These are phyloP conservation scores for Byssoonygena ceratinophila DNA, from an alignment of 2,329 filamentous ascomycete genomes.

Conservation along the genomic window DNA sequence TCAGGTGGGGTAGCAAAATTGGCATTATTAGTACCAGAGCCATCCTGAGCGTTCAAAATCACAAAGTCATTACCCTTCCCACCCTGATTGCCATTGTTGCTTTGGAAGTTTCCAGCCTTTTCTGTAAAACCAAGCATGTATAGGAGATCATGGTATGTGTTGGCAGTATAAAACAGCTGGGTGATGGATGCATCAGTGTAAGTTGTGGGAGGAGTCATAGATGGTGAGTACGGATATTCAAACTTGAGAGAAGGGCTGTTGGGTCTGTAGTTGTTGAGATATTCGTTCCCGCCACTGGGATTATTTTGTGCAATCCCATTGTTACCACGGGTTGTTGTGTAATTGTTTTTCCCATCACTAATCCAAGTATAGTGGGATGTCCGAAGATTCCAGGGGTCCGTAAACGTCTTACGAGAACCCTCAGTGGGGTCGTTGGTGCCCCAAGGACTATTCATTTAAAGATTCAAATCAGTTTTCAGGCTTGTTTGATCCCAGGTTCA, in stretches of 20 bases:
- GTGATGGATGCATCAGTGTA: constrained; percentile 15
- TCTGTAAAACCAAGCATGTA: constrained; percentile 15
- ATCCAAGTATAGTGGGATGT: constrained; percentile 14
- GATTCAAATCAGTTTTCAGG: neutral
- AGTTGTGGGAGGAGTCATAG: constrained; percentile 7
- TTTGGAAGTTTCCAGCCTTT: constrained; percentile 14
- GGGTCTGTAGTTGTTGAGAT: constrained; percentile 16
- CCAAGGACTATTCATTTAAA: constrained; percentile 8
- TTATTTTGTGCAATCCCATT: constrained; percentile 15
- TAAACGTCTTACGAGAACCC: constrained; percentile 7
- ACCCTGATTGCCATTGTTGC: constrained; percentile 11
- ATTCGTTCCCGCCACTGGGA: constrained; percentile 12
- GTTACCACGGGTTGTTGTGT: constrained; percentile 13
- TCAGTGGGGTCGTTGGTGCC: constrained; percentile 16
- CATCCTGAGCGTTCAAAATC: constrained; percentile 15
- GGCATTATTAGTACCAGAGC: constrained; percentile 16
- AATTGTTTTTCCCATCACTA: constrained; percentile 9
- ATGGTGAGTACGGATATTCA: constrained; percentile 11
- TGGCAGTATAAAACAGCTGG: constrained; percentile 15
- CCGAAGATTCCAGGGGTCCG: constrained; percentile 12
- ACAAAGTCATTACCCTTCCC: constrained; percentile 14
- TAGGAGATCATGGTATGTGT: constrained; percentile 14
- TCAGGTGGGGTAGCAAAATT: constrained; percentile 17
- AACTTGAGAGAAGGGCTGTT: constrained; percentile 10
- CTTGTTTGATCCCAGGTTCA: neutral